Base-by-base conservation (phyloP, 2,329 filamentous ascomycete genomes). In the Fusarium sp. region DNA sequence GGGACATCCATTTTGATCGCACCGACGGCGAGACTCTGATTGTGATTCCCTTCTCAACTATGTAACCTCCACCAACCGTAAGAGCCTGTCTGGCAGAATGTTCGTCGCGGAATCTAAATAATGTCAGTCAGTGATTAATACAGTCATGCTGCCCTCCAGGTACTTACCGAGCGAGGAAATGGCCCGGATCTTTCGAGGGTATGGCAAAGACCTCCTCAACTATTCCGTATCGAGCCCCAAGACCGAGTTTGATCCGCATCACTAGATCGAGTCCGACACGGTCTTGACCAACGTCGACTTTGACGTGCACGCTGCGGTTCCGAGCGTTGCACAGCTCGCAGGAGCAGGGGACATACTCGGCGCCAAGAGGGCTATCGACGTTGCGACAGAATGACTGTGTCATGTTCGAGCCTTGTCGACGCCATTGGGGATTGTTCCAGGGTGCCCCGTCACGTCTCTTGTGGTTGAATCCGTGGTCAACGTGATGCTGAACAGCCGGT, bases 241-340 rank as follows among this genome's bases (percentile, higher is more conserved):
- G 45, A 10, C 79, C 82, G 62, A 60, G 71, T n/a, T 79, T 82
- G 59, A 83, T 65, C n/a, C 79, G 77, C 6, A 75, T 58, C 38
- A 78, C 75, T 18, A 80, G 35, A 1, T 83, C 81, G 25, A 68
- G 36, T 2, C 27, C 8, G 14, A 66, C 36, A 9, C 62, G 38
- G 6, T 63, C 50, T 7, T 54, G 45, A 4, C 36, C 38, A 1
- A 40, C 31, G 38, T 70, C 66, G 9, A 78, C 76, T 20, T 63
- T 69, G 25, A 83, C 71, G 70, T 76, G 77, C 14, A 83, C 66
- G 63, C 79, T 82, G 59, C 79, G 77, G 61, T 84, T 83, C 36
- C 78, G 73, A 8, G 66, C 54, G 25, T 74, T 71, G 40, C 82
- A 84, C 4, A 67, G 58, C 18, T 63, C 35, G 38, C 82, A 84